Evolutionary conservation across 75 land plant species (phyloP).

Genomic region (Pinus albicaulis): DNA sequence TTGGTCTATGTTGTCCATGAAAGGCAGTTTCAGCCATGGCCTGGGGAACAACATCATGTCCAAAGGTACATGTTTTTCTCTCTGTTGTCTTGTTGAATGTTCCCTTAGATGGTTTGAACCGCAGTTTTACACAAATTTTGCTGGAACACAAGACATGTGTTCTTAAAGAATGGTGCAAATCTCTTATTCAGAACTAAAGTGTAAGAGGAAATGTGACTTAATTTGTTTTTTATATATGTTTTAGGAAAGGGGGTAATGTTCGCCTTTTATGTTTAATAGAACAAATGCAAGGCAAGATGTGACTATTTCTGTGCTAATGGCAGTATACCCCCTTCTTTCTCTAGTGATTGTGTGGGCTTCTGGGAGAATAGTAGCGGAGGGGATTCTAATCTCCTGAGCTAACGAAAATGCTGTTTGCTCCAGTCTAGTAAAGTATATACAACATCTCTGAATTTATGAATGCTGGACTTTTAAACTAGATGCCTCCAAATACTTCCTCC

Average conservation of each 20-base stretch:
- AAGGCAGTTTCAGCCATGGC: slow-evolving; percentile 99
- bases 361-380: too few species aligned
- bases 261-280: not conserved
- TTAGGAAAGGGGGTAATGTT: not conserved
- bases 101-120: not conserved
- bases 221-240: not conserved
- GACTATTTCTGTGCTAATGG: not conserved
- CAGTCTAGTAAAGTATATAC: too few species aligned
- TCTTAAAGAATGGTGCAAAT: not conserved
- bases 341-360: too few species aligned
- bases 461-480: too few species aligned
- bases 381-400: too few species aligned
- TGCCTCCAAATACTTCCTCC: too few species aligned
- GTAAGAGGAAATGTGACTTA: not conserved
- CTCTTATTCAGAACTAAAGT: not conserved
- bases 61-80: slow-evolving; percentile 62
- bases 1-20: slow-evolving; percentile 6
- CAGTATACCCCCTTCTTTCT: too few species aligned
- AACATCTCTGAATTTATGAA: too few species aligned
- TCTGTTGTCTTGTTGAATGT: not conserved
- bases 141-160: not conserved
- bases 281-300: not conserved
- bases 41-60: slow-evolving; percentile 97
- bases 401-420: too few species aligned
- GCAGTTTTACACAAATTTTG: not conserved